phyloP scores from a whole-genome alignment of 1,139 yeast species.

The Candida smagusa region DNA sequence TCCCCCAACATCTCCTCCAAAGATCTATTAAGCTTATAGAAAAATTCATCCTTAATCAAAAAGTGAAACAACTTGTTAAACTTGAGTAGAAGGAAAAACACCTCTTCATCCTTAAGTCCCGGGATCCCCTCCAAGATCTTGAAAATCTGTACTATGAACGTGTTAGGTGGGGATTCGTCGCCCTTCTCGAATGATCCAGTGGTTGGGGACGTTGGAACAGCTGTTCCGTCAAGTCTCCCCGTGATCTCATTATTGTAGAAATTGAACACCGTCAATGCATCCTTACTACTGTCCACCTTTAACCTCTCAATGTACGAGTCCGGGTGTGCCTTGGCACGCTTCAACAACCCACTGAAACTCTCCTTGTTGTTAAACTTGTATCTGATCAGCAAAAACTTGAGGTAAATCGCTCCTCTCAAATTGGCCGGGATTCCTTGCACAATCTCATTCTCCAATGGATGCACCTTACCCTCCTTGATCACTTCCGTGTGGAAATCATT shows the following conservation, averaged over 20 bases:
- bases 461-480: slow-evolving; percentile 17
- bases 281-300: slow-evolving; percentile 18
- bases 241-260: slow-evolving; percentile 28
- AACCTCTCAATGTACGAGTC: slow-evolving; percentile 20
- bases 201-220: background rate
- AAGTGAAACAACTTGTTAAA: slow-evolving; percentile 28
- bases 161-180: slow-evolving; percentile 18
- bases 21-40: slow-evolving; percentile 35
- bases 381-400: slow-evolving; percentile 32
- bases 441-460: slow-evolving; percentile 25
- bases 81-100: slow-evolving; percentile 33
- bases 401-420: slow-evolving; percentile 30
- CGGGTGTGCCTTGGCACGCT: slow-evolving; percentile 23
- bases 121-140: slow-evolving; percentile 20
- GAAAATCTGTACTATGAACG: slow-evolving; percentile 23
- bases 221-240: slow-evolving; percentile 2
- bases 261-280: slow-evolving; percentile 31
- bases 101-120: slow-evolving; percentile 26
- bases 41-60: slow-evolving; percentile 34
- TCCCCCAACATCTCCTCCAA: slow-evolving; percentile 32
- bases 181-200: slow-evolving; percentile 1
- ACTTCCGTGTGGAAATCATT: slow-evolving; percentile 21
- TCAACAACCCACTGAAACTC: slow-evolving; percentile 28
- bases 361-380: slow-evolving; percentile 31
- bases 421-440: slow-evolving; percentile 32